phyloP scores from a whole-genome alignment of 495 filamentous ascomycete genomes.

The Amphirosellinia nigrospora region DNA sequence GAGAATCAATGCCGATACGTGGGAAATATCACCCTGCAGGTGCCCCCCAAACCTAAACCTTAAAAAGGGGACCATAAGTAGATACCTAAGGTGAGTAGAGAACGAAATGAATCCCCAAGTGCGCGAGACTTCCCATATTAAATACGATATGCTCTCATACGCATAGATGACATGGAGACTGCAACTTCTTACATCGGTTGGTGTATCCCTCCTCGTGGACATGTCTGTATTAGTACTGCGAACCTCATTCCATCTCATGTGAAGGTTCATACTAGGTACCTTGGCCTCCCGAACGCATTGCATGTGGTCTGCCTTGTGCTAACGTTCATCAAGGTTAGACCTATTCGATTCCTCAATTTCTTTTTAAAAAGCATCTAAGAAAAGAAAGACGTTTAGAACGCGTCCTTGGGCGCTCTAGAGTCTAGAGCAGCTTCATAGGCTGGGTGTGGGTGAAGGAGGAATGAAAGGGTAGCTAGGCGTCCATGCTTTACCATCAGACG shows the following conservation, averaged over 20 bases:
- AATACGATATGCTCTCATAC: background rate
- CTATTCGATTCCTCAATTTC: background rate
- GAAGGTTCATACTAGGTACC: background rate
- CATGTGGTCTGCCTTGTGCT: background rate
- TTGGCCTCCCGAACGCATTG: background rate
- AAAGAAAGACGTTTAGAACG: background rate
- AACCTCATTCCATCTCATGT: background rate
- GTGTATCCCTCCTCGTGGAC: background rate
- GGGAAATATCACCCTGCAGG: constrained; percentile 10
- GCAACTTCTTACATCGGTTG: no score
- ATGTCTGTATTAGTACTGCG: background rate
- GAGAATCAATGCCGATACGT: background rate
- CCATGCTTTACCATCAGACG: background rate
- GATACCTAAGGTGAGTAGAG: constrained; percentile 1
- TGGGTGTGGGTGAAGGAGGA: background rate
- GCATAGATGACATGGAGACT: no score
- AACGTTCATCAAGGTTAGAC: background rate
- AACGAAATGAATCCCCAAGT: background rate
- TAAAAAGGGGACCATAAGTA: background rate
- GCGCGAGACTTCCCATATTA: background rate
- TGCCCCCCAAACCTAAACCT: background rate
- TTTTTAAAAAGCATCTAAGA: background rate
- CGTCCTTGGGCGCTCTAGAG: background rate
- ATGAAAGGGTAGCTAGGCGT: background rate
- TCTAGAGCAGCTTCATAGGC: background rate